These are phyloP conservation scores for Ophiostoma fasciatum DNA, from an alignment of 2,329 filamentous ascomycete genomes.

Conservation along the genomic window DNA sequence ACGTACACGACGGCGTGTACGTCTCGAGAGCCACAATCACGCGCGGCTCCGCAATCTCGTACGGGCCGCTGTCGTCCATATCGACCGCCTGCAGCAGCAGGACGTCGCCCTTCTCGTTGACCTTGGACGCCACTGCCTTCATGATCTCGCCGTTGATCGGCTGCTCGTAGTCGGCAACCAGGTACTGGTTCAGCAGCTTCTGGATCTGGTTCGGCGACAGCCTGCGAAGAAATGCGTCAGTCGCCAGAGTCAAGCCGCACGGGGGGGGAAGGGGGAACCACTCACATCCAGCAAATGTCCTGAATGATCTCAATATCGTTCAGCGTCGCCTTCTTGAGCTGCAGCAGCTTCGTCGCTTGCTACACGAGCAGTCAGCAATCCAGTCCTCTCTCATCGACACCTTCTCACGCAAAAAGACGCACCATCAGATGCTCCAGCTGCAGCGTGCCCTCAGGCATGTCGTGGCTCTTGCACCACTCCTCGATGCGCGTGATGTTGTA, in stretches of 20 bases:
- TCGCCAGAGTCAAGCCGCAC: not conserved
- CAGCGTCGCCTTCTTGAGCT: slow-evolving; percentile 95
- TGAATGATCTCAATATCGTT: slow-evolving; percentile 99
- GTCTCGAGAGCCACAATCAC: slow-evolving; percentile 94
- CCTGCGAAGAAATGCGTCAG: slow-evolving; percentile 33
- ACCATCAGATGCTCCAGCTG: slow-evolving; percentile 98
- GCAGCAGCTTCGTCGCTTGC: slow-evolving; percentile 96
- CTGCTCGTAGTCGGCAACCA: slow-evolving; percentile 97
- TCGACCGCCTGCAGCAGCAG: slow-evolving; percentile 87
- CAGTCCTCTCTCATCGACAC: not conserved
- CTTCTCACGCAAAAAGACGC: slow-evolving; percentile 19
- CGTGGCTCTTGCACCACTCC: slow-evolving; percentile 99
- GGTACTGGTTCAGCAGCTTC: slow-evolving; percentile 95
- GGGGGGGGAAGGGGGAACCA: too few species aligned
- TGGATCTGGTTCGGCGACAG: slow-evolving; percentile 97
- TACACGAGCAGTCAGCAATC: slow-evolving; percentile 22
- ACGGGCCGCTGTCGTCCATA: slow-evolving; percentile 97
- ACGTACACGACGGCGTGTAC: slow-evolving; percentile 92
- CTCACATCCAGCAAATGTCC: slow-evolving; percentile 99
- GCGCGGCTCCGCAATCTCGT: slow-evolving; percentile 93
- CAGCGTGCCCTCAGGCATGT: slow-evolving; percentile 96
- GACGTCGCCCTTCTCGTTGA: slow-evolving; percentile 97
- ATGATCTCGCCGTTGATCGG: slow-evolving; percentile 99
- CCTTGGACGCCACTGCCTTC: slow-evolving; percentile 94
- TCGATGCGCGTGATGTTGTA: slow-evolving; percentile 99